A percentile compares a stretch with the other conserved stretches of the same genome.
These are phyloP conservation scores for Colletotrichum simmondsii DNA, from an alignment of 2,329 filamentous ascomycete genomes.

Conservation along the genomic window DNA sequence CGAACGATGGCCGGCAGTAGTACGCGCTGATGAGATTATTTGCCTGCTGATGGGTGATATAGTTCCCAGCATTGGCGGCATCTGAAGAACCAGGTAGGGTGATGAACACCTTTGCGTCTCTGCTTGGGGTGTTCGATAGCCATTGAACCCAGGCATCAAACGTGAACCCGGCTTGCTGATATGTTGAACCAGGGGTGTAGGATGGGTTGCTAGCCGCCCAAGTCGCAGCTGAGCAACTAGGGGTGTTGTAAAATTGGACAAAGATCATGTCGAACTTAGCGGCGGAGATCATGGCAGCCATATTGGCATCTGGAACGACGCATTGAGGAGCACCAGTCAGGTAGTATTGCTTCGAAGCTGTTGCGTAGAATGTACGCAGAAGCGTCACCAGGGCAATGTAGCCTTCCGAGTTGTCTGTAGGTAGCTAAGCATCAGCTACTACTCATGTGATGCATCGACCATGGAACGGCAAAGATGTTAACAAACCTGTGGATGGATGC, in stretches of 20 bases:
- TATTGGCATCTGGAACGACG: slow-evolving; percentile 48
- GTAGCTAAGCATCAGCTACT: neutral
- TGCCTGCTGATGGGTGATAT: slow-evolving; percentile 38
- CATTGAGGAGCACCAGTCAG: slow-evolving; percentile 61
- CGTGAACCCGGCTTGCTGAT: slow-evolving; percentile 40
- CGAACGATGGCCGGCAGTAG: slow-evolving; percentile 41
- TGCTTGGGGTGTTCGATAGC: slow-evolving; percentile 39
- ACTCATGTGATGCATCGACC: too few relatives aligned
- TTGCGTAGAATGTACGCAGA: slow-evolving; percentile 40
- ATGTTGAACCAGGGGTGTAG: slow-evolving; percentile 39
- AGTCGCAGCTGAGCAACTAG: slow-evolving; percentile 46
- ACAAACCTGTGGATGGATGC: slow-evolving; percentile 38
- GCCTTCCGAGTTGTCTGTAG: slow-evolving; percentile 41
- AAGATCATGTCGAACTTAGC: slow-evolving; percentile 54
- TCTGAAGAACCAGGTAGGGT: slow-evolving; percentile 42
- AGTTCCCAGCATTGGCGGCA: slow-evolving; percentile 38
- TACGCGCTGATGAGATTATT: slow-evolving; percentile 39
- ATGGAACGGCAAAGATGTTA: too few relatives aligned
- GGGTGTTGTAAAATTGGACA: slow-evolving; percentile 62
- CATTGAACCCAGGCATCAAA: slow-evolving; percentile 43
- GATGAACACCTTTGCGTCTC: slow-evolving; percentile 42
- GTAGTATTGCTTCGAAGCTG: slow-evolving; percentile 46
- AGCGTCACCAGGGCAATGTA: slow-evolving; percentile 42
- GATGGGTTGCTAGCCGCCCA: slow-evolving; percentile 38
- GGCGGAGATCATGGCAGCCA: slow-evolving; percentile 52